Base-by-base conservation (phyloP, 768 basidiomycete genomes). In the Dendrothele bispora region DNA sequence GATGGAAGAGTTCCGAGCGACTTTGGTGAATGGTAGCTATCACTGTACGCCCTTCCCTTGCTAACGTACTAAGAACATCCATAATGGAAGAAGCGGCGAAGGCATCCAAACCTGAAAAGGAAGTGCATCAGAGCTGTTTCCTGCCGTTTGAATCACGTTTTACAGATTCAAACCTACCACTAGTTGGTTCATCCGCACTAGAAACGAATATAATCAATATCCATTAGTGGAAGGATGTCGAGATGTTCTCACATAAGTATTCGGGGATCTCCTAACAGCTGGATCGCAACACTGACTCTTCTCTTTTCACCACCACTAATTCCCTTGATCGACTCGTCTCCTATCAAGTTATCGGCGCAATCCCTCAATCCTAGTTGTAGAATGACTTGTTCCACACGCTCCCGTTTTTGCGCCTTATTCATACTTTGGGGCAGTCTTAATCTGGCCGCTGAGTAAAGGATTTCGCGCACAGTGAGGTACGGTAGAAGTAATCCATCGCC, bases 301-400 rank as follows among this genome's bases (percentile, higher is more conserved):
- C 57, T 75, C 71, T 24, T 74, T 17, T 46, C 44, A 14, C 44
- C 74, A 14, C 75, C 75, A 22, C 62, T 65, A 45, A 77, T 75
- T 1, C 73, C 73, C 54, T 71, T 62, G 32, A 36, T 14, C 26
- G 28, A 48, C 43, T 66, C 64, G 6, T 72, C 72, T 15, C 74
- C 74, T 26, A 75, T 70, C n/a, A 73, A 60, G 30, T 64, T 62
- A 53, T 74, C 66, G n/a, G 73, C 73, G 49, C 73, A 73, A 36
- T 69, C 65, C 45, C 65, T 66, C 28, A 77, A 55, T 0, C 74
- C 74, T 24, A 77, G 62, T 67, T 72, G 69, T 26, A 56, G 46
- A 7, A 75, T 50, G 1, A 75, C 70, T 38, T 74, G 71, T 46
- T 77, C 75, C 4, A 72, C 75, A 2, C 74, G 53, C 0, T 66